Base-by-base conservation (phyloP, 1,139 yeast species). In the Taphrina deformans region DNA sequence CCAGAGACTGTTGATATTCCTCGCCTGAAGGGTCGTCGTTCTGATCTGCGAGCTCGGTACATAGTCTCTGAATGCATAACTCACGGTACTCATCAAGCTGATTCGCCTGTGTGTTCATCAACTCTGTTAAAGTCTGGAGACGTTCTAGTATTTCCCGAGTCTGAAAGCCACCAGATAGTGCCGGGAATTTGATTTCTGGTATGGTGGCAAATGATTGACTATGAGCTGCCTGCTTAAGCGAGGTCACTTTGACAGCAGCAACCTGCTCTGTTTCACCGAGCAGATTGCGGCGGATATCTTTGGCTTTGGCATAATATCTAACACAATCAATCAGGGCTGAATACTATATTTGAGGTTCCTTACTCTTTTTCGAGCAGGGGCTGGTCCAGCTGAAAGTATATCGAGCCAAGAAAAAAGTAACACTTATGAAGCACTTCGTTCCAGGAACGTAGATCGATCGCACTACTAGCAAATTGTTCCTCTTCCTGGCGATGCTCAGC, bases 391-490 rank as follows among this genome's bases (percentile, higher is more conserved):
- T 88, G 91, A 71, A 84, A 92, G 73, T 88, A 85, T 0, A 91
- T 86, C 0, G 96, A 87, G 0, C 91, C 99, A 46, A 88, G 78
- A 69, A 90, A 83, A 73, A 91, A 92, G 72, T 83, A 87, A 59
- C 87, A 82, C 65, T 91, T 85, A 73, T 92, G 97, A 24, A 88
- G 76, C 14, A 84, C 73, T 60, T 90, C 88, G 61, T 80, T 73
- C 83, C 88, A 85, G 16, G 71, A 61, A 2, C 72, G 70, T 2
- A 69, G 67, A 56, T 52, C 59, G 16, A 10, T 5, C 16, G 35
- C 10, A n/a, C 1, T 5, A 1, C 26, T 48, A 12, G 53, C 23
- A 7, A 9, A 6, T 29, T 48, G 38, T 44, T 21, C 48, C 21
- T 44, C 48, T n/a, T 44, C 27, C n/a, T 21, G 24, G 1, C 3